A percentile compares a stretch with the other conserved stretches of the same genome.
These are phyloP conservation scores for Beauveria australis DNA, from an alignment of 2,329 filamentous ascomycete species.

Conservation along the genomic window DNA sequence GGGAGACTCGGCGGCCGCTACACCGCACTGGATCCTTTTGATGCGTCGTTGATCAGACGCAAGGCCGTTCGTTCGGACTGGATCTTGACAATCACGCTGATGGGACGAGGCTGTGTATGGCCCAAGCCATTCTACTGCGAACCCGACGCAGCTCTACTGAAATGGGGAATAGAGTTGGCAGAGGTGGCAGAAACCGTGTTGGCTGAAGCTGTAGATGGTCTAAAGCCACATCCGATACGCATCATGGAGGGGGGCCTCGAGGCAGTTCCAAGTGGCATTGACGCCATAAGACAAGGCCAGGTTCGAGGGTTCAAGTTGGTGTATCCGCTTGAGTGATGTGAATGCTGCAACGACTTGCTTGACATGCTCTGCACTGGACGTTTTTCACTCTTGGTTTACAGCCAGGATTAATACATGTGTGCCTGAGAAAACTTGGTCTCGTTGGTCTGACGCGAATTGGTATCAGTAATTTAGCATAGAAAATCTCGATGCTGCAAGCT, in stretches of 20 bases:
- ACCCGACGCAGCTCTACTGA: neutral
- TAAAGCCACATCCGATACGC: conserved; percentile 13
- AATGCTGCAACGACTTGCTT: neutral
- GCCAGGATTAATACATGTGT: neutral
- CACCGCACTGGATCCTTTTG: conserved; percentile 24
- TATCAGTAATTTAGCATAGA: neutral
- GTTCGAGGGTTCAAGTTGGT: conserved; percentile 35
- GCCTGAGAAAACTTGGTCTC: neutral
- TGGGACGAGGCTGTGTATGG: conserved; percentile 18
- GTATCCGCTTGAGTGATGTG: conserved; percentile 16
- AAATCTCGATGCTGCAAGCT: neutral
- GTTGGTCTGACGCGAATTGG: neutral
- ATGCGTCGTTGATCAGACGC: conserved; percentile 12
- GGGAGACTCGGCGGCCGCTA: conserved; percentile 29
- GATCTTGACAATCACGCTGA: conserved; percentile 20
- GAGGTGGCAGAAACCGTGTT: neutral
- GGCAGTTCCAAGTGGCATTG: conserved; percentile 24
- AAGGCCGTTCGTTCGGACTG: conserved; percentile 18
- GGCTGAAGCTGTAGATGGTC: neutral
- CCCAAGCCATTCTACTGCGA: conserved; percentile 15
- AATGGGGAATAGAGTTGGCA: neutral
- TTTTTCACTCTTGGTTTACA: neutral
- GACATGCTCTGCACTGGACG: neutral
- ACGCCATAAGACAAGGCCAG: conserved; percentile 21
- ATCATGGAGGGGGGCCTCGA: conserved; percentile 19